Base-by-base conservation (phyloP, 208 protist species). In the Leishmania amazonensis region DNA sequence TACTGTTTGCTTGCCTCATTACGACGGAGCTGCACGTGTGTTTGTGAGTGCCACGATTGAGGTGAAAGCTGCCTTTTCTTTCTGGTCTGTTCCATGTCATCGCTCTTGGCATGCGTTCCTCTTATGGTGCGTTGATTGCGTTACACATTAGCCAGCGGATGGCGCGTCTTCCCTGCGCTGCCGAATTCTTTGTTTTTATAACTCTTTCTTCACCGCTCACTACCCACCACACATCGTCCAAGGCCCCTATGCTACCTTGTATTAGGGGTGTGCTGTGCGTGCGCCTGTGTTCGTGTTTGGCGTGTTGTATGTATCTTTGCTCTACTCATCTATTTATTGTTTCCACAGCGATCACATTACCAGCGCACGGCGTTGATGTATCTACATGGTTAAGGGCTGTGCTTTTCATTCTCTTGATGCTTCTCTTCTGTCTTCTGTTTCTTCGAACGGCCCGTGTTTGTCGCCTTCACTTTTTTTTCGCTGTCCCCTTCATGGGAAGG, bases 71-170 rank as follows among this genome's bases (percentile, higher is more conserved):
- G 17, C 65, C 35, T 28, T 70, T 70, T 28, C 40, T 47, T 70
- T 45, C 47, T 75, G 31, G 15, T 62, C 45, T 83, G 24, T 45
- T 74, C 73, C 62, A 45, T 79, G 21, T 78, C 31, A 31, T 77
- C 67, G 45, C 51, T 80, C 67, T 53, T 84, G 42, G 7, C 31
- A 3, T 19, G 57, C 57, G 13, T 68, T 68, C 17, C 35, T 60
- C 40, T 8, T 67, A 3, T 45, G 60, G 7, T 65, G n/a, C 28
- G 3, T 35, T 17, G n/a, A 65, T 28, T 13, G 60, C 60, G 60
- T 13, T 35, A 13, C 60, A 35, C 21, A 65, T n/a, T 38, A 13
- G 60, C n/a, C 1, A 38, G n/a, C 21, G 38, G 60, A 38, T 65
- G 60, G 31, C 38, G 40, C 60, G 8, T 78, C 54, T 19, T 40